Conservation (phyloP, 768 basidiomycete species). For the Aureoboletus auriporus region DNA sequence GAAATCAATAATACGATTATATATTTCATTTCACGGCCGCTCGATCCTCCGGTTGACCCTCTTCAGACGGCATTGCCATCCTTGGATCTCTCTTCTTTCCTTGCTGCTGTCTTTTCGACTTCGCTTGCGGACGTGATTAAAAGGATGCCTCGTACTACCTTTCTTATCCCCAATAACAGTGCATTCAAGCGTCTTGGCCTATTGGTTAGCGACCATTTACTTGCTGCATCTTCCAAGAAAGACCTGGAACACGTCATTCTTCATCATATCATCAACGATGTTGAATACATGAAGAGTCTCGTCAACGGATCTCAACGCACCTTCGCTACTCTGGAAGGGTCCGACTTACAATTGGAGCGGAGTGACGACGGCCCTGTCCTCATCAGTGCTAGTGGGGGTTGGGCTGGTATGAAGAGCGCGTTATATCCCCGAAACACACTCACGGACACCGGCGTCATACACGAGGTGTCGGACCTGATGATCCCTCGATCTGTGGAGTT, state of each 20-base stretch:
- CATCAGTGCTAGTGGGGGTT: conserved; percentile 70
- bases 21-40: conserved; percentile 83
- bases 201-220: conserved; percentile 82
- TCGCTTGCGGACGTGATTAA: conserved; percentile 69
- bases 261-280: conserved; percentile 78
- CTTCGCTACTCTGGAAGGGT: conserved; percentile 81
- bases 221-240: conserved; percentile 68
- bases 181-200: conserved; percentile 84
- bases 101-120: conserved; percentile 87
- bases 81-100: conserved; percentile 85
- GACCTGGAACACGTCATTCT: conserved; percentile 81
- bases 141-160: conserved; percentile 64
- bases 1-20: conserved; percentile 74
- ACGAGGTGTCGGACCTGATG: conserved; percentile 80
- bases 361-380: conserved; percentile 45
- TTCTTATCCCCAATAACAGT: conserved; percentile 85
- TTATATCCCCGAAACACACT: conserved; percentile 63
- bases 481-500: conserved; percentile 86
- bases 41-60: conserved; percentile 78
- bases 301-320: conserved; percentile 64
- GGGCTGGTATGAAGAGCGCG: conserved; percentile 64
- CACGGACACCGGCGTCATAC: conserved; percentile 87
- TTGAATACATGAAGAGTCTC: conserved; percentile 67
- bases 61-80: conserved; percentile 76
- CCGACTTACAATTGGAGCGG: conserved; percentile 69